Conservation (phyloP, 805 yeast genomes). For the Ogataea pilisensis region DNA sequence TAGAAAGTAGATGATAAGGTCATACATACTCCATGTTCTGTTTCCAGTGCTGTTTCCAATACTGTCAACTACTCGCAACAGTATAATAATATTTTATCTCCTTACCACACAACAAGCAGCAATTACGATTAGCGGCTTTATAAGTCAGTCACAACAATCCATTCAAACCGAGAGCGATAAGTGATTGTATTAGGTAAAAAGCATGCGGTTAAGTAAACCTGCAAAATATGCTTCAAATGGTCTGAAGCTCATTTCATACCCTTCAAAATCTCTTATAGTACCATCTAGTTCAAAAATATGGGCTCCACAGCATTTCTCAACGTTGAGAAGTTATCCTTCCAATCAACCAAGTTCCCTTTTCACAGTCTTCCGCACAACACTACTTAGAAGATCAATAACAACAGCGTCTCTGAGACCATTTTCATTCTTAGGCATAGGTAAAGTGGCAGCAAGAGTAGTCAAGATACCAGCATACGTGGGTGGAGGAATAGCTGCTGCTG, state of each 20-base stretch:
- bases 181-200: no score
- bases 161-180: no score
- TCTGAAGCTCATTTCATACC: not conserved
- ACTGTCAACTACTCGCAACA: no score
- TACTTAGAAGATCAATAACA: slow-evolving; percentile 1
- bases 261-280: not conserved
- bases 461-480: slow-evolving; percentile 80
- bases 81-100: no score
- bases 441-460: slow-evolving; percentile 49
- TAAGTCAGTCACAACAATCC: no score
- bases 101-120: no score
- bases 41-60: no score
- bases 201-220: not conserved
- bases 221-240: not conserved
- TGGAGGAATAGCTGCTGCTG: slow-evolving; percentile 91
- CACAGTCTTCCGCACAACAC: slow-evolving; percentile 4
- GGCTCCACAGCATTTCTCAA: not conserved
- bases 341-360: slow-evolving; percentile 1
- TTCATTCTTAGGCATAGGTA: slow-evolving; percentile 42
- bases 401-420: slow-evolving; percentile 17
- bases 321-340: not conserved
- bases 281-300: not conserved
- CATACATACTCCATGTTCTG: no score
- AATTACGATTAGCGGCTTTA: no score
- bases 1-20: no score